Evolutionary conservation across 306 rosid species (phyloP).

Genomic region (Luffa acutangula): DNA sequence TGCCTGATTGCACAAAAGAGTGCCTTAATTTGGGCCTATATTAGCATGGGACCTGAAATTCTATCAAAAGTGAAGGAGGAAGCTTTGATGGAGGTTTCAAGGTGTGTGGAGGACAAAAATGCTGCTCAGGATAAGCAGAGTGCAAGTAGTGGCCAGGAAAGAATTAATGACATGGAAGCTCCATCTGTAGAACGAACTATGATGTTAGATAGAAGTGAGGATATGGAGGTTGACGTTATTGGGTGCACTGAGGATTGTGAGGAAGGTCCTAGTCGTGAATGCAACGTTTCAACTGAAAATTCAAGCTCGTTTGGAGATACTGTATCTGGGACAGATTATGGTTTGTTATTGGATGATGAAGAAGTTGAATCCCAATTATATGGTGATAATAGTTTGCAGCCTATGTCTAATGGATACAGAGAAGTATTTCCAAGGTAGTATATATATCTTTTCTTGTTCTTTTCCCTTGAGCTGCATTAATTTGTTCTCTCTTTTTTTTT

Average conservation of each 20-base stretch:
- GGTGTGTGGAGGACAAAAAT: slow-evolving; percentile 22
- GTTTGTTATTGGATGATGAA: slow-evolving; percentile 24
- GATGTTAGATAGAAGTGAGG: slow-evolving; percentile 16
- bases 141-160: slow-evolving; percentile 18
- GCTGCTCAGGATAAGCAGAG: slow-evolving; percentile 12
- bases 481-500: neutral
- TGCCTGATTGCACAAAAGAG: neutral
- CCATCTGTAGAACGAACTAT: slow-evolving; percentile 11
- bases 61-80: slow-evolving; percentile 24
- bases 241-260: slow-evolving; percentile 16
- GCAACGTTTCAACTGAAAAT: slow-evolving; percentile 31
- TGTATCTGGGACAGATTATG: slow-evolving; percentile 34
- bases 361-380: slow-evolving; percentile 44
- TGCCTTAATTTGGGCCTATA: neutral
- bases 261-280: slow-evolving; percentile 19
- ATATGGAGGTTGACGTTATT: slow-evolving; percentile 40
- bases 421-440: slow-evolving; percentile 42
- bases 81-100: slow-evolving; percentile 21
- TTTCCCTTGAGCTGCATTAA: neutral
- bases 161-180: slow-evolving; percentile 16
- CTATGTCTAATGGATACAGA: slow-evolving; percentile 22
- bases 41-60: slow-evolving; percentile 41
- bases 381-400: slow-evolving; percentile 14
- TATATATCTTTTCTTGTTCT: neutral
- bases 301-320: slow-evolving; percentile 78